These are phyloP conservation scores for Alternaria sp. DNA, from an alignment of 2,329 filamentous ascomycete species.

Conservation along the genomic window DNA sequence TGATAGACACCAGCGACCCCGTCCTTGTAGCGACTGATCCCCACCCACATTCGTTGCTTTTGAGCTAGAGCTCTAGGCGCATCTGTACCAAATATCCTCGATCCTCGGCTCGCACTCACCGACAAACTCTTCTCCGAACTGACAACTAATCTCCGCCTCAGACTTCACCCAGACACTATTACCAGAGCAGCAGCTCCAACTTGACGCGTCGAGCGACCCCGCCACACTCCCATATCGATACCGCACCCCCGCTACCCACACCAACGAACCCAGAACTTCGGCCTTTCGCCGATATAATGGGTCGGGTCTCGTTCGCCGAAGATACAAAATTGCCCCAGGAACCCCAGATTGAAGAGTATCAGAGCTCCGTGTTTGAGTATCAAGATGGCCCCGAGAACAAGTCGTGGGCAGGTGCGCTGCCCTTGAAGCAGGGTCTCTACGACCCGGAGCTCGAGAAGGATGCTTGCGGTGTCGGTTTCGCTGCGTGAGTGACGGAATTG, in stretches of 20 bases:
- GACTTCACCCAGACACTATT: constrained; percentile 17
- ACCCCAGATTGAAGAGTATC: constrained; percentile 63
- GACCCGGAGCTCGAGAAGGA: constrained; percentile 97
- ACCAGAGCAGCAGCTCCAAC: constrained; percentile 35
- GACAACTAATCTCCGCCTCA: constrained; percentile 20
- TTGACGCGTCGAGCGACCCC: constrained; percentile 33
- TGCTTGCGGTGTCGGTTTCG: constrained; percentile 99
- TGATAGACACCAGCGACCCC: constrained; percentile 15
- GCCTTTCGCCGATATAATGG: constrained; percentile 62
- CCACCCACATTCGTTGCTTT: constrained; percentile 25
- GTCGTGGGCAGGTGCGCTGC: constrained; percentile 93
- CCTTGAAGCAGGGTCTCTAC: constrained; percentile 98
- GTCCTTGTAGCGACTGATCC: constrained; percentile 11
- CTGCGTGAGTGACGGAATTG: constrained; percentile 71
- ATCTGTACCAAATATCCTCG: constrained; percentile 1
- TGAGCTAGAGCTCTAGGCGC: constrained; percentile 18
- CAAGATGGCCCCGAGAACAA: constrained; percentile 79
- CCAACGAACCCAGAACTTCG: constrained; percentile 46
- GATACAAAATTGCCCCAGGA: constrained; percentile 57
- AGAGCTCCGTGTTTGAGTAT: constrained; percentile 78
- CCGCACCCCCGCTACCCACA: constrained; percentile 21
- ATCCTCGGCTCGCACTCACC: neutral
- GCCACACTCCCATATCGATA: constrained; percentile 28
- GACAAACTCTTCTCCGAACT: neutral
- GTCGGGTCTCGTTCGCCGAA: constrained; percentile 60